Percentiles rank a stretch among this genome's conserved stretches.
These are phyloP conservation scores for Rhodotorula taiwanensis DNA, from an alignment of 768 basidiomycete species.

Conservation along the genomic window DNA sequence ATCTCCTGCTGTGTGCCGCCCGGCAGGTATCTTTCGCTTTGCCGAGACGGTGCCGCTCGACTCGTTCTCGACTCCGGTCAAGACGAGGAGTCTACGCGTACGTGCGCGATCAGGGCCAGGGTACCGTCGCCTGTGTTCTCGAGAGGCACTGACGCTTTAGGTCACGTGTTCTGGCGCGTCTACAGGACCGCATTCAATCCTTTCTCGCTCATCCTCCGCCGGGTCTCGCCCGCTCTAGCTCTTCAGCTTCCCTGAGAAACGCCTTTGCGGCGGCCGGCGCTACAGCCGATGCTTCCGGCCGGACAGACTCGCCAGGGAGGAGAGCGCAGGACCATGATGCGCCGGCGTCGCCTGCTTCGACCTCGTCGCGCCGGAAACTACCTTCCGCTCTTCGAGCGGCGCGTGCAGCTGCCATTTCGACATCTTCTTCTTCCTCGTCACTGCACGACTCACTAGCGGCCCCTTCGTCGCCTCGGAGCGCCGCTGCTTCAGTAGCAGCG, in stretches of 20 bases:
- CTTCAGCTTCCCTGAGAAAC: slow-evolving; percentile 1
- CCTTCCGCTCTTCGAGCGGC: slow-evolving; percentile 19
- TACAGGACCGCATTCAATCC: slow-evolving; percentile 26
- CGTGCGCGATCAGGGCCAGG: background rate
- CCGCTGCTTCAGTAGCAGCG: too few relatives aligned
- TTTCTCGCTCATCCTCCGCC: slow-evolving; percentile 18
- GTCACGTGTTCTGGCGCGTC: background rate
- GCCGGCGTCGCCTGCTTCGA: background rate
- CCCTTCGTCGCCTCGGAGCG: too few relatives aligned
- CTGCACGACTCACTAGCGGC: too few relatives aligned
- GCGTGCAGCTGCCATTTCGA: background rate
- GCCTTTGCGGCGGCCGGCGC: background rate
- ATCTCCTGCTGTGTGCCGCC: background rate
- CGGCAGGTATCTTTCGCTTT: slow-evolving; percentile 35
- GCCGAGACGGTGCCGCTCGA: slow-evolving; percentile 35
- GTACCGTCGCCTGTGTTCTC: too few relatives aligned
- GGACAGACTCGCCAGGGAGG: background rate
- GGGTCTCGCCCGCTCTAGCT: slow-evolving; percentile 3
- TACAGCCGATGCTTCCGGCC: background rate
- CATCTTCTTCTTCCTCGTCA: background rate
- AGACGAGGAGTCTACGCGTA: slow-evolving; percentile 24
- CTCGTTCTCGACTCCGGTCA: slow-evolving; percentile 25
- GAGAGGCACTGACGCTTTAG: too few relatives aligned
- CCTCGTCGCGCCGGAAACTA: slow-evolving; percentile 10
- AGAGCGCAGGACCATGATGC: too few relatives aligned